Percentiles rank a stretch among this genome's conserved stretches.
Conservation (phyloP, 2,329 filamentous ascomycete species). For the Xylariaceae sp. region DNA sequence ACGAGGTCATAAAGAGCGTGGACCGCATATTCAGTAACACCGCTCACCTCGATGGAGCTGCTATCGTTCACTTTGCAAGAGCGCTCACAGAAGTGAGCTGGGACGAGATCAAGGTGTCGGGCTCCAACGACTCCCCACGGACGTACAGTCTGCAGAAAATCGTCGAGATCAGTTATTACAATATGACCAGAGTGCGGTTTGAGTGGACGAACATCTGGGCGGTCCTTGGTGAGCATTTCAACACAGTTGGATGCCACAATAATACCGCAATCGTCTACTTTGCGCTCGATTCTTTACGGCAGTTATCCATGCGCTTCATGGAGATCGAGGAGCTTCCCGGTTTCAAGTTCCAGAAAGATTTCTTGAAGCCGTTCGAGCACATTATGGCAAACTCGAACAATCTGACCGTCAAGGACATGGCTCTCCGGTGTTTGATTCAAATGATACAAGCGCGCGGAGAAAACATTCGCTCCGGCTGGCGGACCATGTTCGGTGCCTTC, state of each 20-base stretch:
- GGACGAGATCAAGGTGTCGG: slow-evolving; percentile 98
- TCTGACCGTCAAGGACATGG: slow-evolving; percentile 94
- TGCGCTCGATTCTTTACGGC: slow-evolving; percentile 86
- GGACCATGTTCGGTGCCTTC: slow-evolving; percentile 99
- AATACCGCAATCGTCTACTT: slow-evolving; percentile 98
- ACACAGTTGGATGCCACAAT: slow-evolving; percentile 90
- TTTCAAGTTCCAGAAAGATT: slow-evolving; percentile 99
- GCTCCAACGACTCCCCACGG: slow-evolving; percentile 87
- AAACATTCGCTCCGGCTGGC: slow-evolving; percentile 96
- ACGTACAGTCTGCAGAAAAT: slow-evolving; percentile 98
- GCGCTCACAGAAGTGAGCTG: slow-evolving; percentile 94
- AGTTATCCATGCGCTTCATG: slow-evolving; percentile 98
- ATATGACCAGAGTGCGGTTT: slow-evolving; percentile 96
- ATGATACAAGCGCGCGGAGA: slow-evolving; percentile 98
- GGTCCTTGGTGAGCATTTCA: slow-evolving; percentile 96
- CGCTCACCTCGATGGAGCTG: slow-evolving; percentile 83
- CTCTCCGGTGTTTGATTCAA: slow-evolving; percentile 89
- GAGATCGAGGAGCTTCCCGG: slow-evolving; percentile 95
- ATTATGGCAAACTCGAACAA: slow-evolving; percentile 90
- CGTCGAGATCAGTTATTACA: slow-evolving; percentile 98
- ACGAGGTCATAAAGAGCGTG: slow-evolving; percentile 86
- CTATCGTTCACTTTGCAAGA: slow-evolving; percentile 90
- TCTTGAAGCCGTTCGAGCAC: slow-evolving; percentile 95
- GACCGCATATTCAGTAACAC: slow-evolving; percentile 97
- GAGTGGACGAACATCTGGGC: slow-evolving; percentile 99